Conservation (phyloP, 495 filamentous ascomycete genomes). For the Tricharina praecox region DNA sequence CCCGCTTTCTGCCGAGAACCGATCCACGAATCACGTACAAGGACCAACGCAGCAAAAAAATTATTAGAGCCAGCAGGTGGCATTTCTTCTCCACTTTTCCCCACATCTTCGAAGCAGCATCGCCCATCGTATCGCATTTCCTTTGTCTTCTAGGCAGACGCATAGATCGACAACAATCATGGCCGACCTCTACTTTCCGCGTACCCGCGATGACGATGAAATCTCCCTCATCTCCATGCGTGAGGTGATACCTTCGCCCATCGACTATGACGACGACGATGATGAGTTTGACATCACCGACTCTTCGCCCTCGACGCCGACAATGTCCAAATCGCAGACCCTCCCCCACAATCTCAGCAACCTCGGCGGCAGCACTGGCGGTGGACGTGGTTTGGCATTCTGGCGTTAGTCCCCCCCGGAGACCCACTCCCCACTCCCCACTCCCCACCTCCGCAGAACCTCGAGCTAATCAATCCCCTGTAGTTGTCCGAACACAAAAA, state of each 20-base stretch:
- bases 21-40: no score
- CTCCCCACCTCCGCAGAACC: background rate
- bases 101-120: no score
- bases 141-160: no score
- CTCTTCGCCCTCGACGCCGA: background rate
- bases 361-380: constrained; percentile 27
- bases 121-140: no score
- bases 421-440: background rate
- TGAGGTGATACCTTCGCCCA: constrained; percentile 65
- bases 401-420: constrained; percentile 11
- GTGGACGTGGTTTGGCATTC: constrained; percentile 40
- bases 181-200: constrained; percentile 11
- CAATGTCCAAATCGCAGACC: constrained; percentile 11
- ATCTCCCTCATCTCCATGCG: constrained; percentile 46
- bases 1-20: no score
- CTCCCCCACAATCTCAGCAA: constrained; percentile 15
- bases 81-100: no score
- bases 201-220: constrained; percentile 19
- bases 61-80: no score
- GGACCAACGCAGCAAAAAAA: no score
- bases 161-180: constrained; percentile 8
- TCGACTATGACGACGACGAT: constrained; percentile 46
- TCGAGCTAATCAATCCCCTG: constrained; percentile 2
- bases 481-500: constrained; percentile 64
- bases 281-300: background rate